Conservation (phyloP, 129 eudicot genomes). For the Centaurea solstitialis region DNA sequence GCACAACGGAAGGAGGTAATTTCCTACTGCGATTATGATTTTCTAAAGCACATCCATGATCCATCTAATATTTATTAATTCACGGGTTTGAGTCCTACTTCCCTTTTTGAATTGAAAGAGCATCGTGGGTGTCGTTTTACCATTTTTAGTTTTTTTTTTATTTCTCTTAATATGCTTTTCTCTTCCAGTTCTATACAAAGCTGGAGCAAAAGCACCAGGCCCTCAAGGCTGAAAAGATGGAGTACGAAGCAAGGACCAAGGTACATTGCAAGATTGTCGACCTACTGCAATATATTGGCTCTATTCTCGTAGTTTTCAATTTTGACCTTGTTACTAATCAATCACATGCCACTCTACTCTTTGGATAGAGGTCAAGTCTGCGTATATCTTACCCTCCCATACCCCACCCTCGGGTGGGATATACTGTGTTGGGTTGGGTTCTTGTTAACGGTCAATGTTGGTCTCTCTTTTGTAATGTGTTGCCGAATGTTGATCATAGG, state of each 20-base stretch:
- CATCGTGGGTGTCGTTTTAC: neutral
- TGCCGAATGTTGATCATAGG: conserved; percentile 43
- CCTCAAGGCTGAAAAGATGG: conserved; percentile 80
- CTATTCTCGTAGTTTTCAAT: neutral
- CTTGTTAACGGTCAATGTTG: neutral
- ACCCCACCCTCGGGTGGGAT: neutral
- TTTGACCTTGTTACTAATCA: neutral
- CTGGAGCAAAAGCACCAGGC: conserved; percentile 90
- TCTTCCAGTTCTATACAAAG: conserved; percentile 66
- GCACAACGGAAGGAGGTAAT: conserved; percentile 82
- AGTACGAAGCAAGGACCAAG: conserved; percentile 88
- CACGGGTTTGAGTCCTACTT: neutral
- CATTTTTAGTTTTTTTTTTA: neutral
- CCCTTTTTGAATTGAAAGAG: neutral
- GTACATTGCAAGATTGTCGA: conserved; percentile 30
- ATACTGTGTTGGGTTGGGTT: neutral
- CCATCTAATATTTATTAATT: neutral
- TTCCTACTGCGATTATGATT: neutral
- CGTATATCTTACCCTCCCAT: neutral
- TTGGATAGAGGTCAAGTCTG: neutral
- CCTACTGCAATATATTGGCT: conserved; percentile 8
- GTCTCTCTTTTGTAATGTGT: conserved; percentile 9
- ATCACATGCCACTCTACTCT: neutral
- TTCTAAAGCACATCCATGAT: neutral
- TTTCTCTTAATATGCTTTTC: neutral